A percentile compares a stretch with the other conserved stretches of the same genome.
Conservation (phyloP, 768 basidiomycete species). For the Tephrocybe sp. region DNA sequence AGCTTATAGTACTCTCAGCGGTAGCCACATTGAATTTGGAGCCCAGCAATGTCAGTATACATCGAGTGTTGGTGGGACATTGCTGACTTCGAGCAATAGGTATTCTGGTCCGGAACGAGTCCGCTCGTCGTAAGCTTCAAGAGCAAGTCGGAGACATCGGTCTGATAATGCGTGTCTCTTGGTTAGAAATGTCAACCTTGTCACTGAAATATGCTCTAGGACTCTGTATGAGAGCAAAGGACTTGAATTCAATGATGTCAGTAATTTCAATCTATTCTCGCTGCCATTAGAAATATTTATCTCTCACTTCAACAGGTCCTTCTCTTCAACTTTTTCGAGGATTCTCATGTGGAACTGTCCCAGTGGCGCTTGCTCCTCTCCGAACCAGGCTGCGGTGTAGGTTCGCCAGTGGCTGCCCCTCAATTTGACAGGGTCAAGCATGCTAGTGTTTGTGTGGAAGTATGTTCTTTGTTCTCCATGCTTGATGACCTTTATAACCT, state of each 20-base stretch:
- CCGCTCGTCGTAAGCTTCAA: conserved; percentile 45
- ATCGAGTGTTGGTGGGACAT: background rate
- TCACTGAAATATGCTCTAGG: conserved; percentile 21
- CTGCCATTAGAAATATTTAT: background rate
- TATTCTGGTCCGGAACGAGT: conserved; percentile 67
- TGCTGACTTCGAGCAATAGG: conserved; percentile 36
- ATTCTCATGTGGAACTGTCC: conserved; percentile 47
- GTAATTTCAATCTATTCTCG: conserved; percentile 3
- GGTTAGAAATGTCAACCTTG: background rate
- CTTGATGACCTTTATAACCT: background rate
- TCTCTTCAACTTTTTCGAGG: conserved; percentile 73
- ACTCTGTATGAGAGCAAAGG: conserved; percentile 69
- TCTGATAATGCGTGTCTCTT: conserved; percentile 51
- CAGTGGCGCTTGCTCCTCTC: conserved; percentile 66
- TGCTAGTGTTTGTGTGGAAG: conserved; percentile 59
- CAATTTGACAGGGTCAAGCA: conserved; percentile 51
- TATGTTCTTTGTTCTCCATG: conserved; percentile 21
- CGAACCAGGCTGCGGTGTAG: conserved; percentile 24
- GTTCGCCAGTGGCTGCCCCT: conserved; percentile 32
- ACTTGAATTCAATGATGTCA: conserved; percentile 64
- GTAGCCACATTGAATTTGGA: conserved; percentile 55
- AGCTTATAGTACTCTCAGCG: conserved; percentile 26
- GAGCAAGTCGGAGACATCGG: conserved; percentile 59
- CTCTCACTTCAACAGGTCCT: conserved; percentile 48
- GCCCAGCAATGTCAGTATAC: conserved; percentile 57